Conservation (phyloP, 805 yeast genomes). For the Suhomyces sp. region DNA sequence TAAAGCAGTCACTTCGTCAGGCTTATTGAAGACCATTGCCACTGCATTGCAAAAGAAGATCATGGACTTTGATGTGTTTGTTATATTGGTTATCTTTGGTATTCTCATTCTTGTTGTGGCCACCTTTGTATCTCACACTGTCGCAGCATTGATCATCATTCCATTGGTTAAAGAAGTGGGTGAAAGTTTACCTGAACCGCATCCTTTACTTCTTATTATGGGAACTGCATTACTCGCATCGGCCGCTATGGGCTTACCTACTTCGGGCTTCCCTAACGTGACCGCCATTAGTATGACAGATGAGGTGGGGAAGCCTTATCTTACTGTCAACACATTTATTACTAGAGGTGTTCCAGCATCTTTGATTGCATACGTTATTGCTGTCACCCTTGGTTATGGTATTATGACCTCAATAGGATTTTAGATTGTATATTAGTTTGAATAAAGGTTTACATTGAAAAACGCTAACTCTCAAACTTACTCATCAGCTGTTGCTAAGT, state of each 20-base stretch:
- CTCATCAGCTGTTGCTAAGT: too few species aligned
- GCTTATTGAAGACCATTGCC: conserved; percentile 47
- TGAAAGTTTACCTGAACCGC: conserved; percentile 68
- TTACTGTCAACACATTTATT: conserved; percentile 83
- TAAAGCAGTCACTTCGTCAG: conserved; percentile 49
- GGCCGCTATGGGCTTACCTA: conserved; percentile 96
- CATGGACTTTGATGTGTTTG: conserved; percentile 42
- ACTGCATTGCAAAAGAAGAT: conserved; percentile 42
- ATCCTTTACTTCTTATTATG: conserved; percentile 78
- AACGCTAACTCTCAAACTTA: too few species aligned
- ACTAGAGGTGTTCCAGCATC: conserved; percentile 90
- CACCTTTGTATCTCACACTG: conserved; percentile 95
- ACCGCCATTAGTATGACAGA: conserved; percentile 95
- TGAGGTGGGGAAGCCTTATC: conserved; percentile 85
- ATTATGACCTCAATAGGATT: conserved; percentile 45
- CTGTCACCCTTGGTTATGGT: conserved; percentile 76
- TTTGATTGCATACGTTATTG: conserved; percentile 64
- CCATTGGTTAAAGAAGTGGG: conserved; percentile 93
- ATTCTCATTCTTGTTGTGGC: conserved; percentile 79
- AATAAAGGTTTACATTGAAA: background rate
- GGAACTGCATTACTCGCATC: conserved; percentile 71
- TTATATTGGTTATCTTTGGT: conserved; percentile 55
- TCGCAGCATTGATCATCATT: conserved; percentile 88
- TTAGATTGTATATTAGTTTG: conserved; percentile 1
- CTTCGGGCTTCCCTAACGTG: conserved; percentile 96